Conservation (phyloP, 2,329 filamentous ascomycete species). For the Botrytis tulipae region DNA sequence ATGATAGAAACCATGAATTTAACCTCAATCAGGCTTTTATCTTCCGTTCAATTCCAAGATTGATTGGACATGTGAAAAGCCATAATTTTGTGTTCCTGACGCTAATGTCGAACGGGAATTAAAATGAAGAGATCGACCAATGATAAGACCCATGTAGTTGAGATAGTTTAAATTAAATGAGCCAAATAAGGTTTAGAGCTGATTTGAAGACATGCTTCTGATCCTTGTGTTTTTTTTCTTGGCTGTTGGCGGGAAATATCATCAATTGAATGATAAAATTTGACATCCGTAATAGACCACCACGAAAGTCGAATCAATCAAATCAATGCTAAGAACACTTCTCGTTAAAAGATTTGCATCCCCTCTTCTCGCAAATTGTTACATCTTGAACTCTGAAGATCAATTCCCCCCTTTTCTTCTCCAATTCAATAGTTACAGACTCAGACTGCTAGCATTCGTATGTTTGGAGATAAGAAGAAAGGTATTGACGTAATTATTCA, state of each 20-base stretch:
- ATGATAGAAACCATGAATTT: neutral
- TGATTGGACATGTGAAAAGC: conserved; percentile 7
- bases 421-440: neutral
- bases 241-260: neutral
- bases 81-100: conserved; percentile 24
- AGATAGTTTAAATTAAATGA: conserved; percentile 16
- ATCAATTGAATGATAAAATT: conserved; percentile 4
- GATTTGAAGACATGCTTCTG: neutral
- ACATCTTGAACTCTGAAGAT: neutral
- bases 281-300: neutral
- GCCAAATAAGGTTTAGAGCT: conserved; percentile 11
- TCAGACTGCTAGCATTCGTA: neutral
- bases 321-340: neutral
- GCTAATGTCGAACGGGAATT: conserved; percentile 24
- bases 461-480: neutral
- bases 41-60: neutral
- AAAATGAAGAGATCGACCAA: conserved; percentile 16
- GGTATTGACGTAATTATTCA: neutral
- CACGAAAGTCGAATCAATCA: neutral
- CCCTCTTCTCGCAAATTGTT: neutral
- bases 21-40: conserved; percentile 12
- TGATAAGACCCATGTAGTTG: neutral
- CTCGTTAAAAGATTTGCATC: conserved; percentile 6
- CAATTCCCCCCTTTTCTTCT: neutral
- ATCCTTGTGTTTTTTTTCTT: conserved; percentile 14